phyloP scores from a whole-genome alignment of 129 eudicot genomes.

The Flaveria ramosissima region DNA sequence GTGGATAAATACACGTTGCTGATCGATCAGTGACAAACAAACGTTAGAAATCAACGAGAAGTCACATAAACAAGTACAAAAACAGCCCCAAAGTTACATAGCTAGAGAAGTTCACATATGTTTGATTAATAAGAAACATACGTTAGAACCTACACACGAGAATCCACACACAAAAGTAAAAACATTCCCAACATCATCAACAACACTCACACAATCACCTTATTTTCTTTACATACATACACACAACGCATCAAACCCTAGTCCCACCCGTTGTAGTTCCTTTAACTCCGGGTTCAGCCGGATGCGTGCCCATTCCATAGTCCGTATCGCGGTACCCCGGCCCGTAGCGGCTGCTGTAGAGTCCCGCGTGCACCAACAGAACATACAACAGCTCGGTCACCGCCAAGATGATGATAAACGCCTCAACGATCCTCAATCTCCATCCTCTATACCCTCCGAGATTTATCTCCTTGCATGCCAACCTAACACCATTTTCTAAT shows the following conservation, averaged over 20 bases:
- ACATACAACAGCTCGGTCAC: constrained; percentile 67
- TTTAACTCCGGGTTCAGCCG: constrained; percentile 28
- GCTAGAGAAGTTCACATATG: too few relatives aligned
- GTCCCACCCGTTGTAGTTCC: constrained; percentile 37
- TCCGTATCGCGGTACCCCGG: constrained; percentile 85
- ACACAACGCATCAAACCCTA: constrained; percentile 30
- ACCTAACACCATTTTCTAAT: constrained; percentile 36
- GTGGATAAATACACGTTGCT: too few relatives aligned
- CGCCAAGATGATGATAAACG: constrained; percentile 56
- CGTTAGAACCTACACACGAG: too few relatives aligned
- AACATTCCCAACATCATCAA: background rate
- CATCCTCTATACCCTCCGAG: constrained; percentile 86
- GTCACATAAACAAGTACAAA: too few relatives aligned
- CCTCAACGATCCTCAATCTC: constrained; percentile 79
- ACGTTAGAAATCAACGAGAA: too few relatives aligned
- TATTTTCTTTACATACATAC: background rate
- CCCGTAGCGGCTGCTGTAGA: constrained; percentile 74
- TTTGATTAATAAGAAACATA: too few relatives aligned
- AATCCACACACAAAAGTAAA: too few relatives aligned
- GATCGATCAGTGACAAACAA: too few relatives aligned
- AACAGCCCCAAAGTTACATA: too few relatives aligned
- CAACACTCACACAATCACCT: background rate
- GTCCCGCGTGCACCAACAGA: constrained; percentile 67
- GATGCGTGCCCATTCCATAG: constrained; percentile 59
- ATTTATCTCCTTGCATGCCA: constrained; percentile 88